Evolutionary conservation across 2,329 filamentous ascomycete genomes (phyloP).

Genomic region (Alternaria sp.): DNA sequence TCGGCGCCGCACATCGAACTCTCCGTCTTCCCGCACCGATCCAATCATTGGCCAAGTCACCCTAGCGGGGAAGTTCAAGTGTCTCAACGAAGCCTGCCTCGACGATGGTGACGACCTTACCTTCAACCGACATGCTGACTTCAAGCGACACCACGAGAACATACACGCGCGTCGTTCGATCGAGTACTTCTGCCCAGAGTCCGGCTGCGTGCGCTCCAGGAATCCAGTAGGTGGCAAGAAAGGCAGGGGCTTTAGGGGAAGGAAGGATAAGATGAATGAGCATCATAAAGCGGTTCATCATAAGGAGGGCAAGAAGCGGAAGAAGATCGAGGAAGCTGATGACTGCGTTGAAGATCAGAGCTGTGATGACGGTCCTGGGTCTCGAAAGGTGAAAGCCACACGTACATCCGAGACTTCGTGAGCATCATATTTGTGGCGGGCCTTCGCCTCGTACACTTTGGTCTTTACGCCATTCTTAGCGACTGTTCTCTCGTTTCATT

Average conservation of each 20-base stretch:
- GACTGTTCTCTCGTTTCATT: neutral
- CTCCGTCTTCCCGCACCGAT: neutral
- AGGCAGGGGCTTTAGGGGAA: conserved; percentile 33
- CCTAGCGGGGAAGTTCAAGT: conserved; percentile 31
- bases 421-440: neutral
- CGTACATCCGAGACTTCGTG: neutral
- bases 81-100: conserved; percentile 23
- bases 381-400: neutral
- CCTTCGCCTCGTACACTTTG: neutral
- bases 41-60: conserved; percentile 35
- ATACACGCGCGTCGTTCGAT: conserved; percentile 18
- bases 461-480: neutral
- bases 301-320: conserved; percentile 12
- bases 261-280: conserved; percentile 43
- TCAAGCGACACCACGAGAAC: conserved; percentile 37
- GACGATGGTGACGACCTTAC: conserved; percentile 7
- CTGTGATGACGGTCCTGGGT: neutral
- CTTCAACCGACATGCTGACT: conserved; percentile 42
- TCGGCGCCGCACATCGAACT: neutral
- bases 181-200: conserved; percentile 32
- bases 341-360: neutral
- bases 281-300: conserved; percentile 35
- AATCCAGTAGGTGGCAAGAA: conserved; percentile 20
- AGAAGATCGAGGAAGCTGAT: neutral
- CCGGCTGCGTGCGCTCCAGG: conserved; percentile 29